Evolutionary conservation across 306 rosid species (phyloP), one percentile per base, ranked within the genome.

Genomic region (Alnus rubra): DNA sequence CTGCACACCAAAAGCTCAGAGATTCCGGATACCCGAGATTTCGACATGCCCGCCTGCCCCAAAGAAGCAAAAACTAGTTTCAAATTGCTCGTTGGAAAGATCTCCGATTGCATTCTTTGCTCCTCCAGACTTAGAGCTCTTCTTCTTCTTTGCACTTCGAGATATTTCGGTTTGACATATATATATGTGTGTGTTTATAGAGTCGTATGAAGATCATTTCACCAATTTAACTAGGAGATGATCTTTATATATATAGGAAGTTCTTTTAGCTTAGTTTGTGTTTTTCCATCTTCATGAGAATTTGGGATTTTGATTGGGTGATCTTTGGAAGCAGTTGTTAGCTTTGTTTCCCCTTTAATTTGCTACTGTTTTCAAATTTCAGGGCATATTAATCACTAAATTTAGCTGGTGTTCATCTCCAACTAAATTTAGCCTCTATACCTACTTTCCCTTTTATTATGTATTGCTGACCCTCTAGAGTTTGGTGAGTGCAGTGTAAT

Each of bases 21-120:
- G 88, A 71, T 89, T 83, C 58, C 82, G 90, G 71, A 92, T 94
- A 81, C 98, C 98, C 8, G 93, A 91, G 82, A 82, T 88, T 75
- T 65, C 80, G 39, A 87, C 94, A 28, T 94, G 98, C 42, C 98
- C 98, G 1, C 95, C 98, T 48, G 97, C 97, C 7, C 98, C 98
- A 5, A 92, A 94, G 89, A 94, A 91, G 82, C 91, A 64, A 78
- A 88, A 91, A 81, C 83, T 88, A 5, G 50, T 82, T 23, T 85
- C 97, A 18, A 87, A 82, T 78, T 92, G 87, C 83, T 83, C 91
- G 1, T 65, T 81, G 58, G 85, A 83, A 15, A 77, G 96, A 74
- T 60, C 92, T 4, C 97, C 97, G 13, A 87, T 89, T 3, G 90
- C 97, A n/a, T 94, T 94, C 89, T 94, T 89, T 47, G 87, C 93